Conservation (phyloP, 176 grass and related monocot genomes). For the Calamus simplicifolius region DNA sequence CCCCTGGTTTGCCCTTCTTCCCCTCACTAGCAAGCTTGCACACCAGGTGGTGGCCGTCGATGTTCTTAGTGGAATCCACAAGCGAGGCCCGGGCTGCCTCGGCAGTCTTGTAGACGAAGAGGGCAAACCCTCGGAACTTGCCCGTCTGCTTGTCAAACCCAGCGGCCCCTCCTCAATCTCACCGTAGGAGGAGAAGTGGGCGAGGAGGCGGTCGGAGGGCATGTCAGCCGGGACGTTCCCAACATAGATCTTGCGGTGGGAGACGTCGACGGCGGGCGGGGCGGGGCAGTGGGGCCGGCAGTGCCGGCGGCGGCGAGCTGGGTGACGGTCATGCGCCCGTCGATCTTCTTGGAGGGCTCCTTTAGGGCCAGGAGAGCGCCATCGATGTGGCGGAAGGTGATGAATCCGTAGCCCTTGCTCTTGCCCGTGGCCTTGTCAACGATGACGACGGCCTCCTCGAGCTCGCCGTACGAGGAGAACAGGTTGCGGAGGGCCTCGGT, state of each 20-base stretch:
- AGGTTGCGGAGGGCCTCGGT: slow-evolving; percentile 57
- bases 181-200: slow-evolving; percentile 64
- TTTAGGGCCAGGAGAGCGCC: slow-evolving; percentile 81
- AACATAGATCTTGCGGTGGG: slow-evolving; percentile 90
- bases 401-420: slow-evolving; percentile 89
- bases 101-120: slow-evolving; percentile 93
- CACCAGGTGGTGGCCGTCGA: slow-evolving; percentile 80
- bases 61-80: slow-evolving; percentile 60
- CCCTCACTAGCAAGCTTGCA: slow-evolving; percentile 93
- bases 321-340: slow-evolving; percentile 80
- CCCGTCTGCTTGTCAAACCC: slow-evolving; percentile 90
- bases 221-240: slow-evolving; percentile 89
- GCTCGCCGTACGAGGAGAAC: slow-evolving; percentile 70
- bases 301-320: slow-evolving; percentile 79
- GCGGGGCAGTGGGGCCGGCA: slow-evolving; percentile 28
- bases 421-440: slow-evolving; percentile 71
- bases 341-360: slow-evolving; percentile 97
- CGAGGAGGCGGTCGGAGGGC: slow-evolving; percentile 71
- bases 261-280: slow-evolving; percentile 35
- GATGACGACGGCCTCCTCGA: slow-evolving; percentile 85
- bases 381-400: slow-evolving; percentile 87
- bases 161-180: slow-evolving; percentile 97
- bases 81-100: slow-evolving; percentile 70
- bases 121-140: slow-evolving; percentile 78
- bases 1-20: slow-evolving; percentile 79